Percentiles rank a stretch among this genome's conserved stretches.
Evolutionary conservation across 1,284 basidiomycete species (phyloP).

Genomic region (Cutaneotrichosporon cavernicola): DNA sequence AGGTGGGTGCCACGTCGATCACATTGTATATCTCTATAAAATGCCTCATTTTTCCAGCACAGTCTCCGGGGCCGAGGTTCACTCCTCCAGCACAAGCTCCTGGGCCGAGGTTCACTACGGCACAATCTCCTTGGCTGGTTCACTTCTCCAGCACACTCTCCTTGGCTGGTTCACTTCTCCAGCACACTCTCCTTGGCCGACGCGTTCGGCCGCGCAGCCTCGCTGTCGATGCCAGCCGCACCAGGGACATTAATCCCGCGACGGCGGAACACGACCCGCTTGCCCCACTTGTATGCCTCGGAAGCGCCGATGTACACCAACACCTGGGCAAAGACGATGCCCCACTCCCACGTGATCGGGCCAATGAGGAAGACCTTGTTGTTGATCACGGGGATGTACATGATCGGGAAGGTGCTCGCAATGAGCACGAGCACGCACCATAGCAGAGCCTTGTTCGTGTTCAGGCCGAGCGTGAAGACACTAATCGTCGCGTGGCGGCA

Average conservation of each 20-base stretch:
- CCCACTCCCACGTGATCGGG: slow-evolving; percentile 51
- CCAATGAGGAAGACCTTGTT: slow-evolving; percentile 50
- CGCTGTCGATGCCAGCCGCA: not conserved
- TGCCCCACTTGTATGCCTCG: slow-evolving; percentile 45
- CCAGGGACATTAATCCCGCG: not conserved
- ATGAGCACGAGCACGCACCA: slow-evolving; percentile 54
- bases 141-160: not conserved
- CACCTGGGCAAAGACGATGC: slow-evolving; percentile 51
- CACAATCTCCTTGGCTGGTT: no score
- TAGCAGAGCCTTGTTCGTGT: slow-evolving; percentile 59
- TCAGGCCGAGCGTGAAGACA: slow-evolving; percentile 58
- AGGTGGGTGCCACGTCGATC: no score
- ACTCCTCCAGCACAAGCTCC: no score
- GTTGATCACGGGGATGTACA: slow-evolving; percentile 53
- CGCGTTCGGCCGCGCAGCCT: not conserved
- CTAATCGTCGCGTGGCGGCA: slow-evolving; percentile 51
- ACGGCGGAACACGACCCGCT: slow-evolving; percentile 22
- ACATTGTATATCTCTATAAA: no score
- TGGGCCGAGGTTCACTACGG: no score
- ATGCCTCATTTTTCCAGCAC: not conserved
- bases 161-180: not conserved
- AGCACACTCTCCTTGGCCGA: not conserved
- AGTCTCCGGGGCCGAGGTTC: not conserved
- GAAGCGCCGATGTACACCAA: slow-evolving; percentile 43
- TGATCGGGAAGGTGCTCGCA: slow-evolving; percentile 46